Base-by-base conservation (phyloP, 2,329 filamentous ascomycete species). In the Rutstroemia sp. region DNA sequence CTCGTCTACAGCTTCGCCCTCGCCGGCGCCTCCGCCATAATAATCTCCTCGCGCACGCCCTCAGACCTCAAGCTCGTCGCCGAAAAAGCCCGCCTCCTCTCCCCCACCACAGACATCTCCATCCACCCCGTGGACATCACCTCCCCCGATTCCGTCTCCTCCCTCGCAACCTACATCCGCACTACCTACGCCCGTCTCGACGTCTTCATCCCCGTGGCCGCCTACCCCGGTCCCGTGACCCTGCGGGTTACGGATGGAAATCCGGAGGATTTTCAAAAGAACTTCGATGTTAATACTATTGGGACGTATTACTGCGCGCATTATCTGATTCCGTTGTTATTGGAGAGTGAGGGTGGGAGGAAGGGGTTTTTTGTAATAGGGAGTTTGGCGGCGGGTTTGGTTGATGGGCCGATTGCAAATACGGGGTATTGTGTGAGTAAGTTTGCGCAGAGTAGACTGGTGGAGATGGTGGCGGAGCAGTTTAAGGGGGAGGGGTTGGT, bases 401-500 rank as follows among this genome's bases (percentile, higher is more conserved):
- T 34, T 5, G 21, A 47, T 37, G 54, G 54, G 0, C 39, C 48
- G 23, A 56, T 56, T 23, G 54, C 54, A 1, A 56, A 56, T 16
- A 51, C 54, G 8, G 54, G 48, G 27, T 56, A 56, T 52, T 56
- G 54, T n/a, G 54, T 56, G 25, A 56, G 54, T 56, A 56, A 51
- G 27, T 44, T 56, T 21, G 54, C 54, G 21, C 54, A 56, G 2
- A 51, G 54, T 51, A 38, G 54, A 4, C 27, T 56, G 14, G 23
- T 56, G 30, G 54, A 56, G 39, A 56, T 52, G 48, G 3, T 56
- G 5, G 48, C 30, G 2, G 16, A 7, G 1, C 54, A 56, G 21
- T 56, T 56, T 41, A 39, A 19, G 3, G 48, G 12, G 7, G 48
- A 46, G 21, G 54, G 54, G 1, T n/a, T 56, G n/a, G 19, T 56